Base-by-base conservation (phyloP, 306 rosid species). In the Lablab purpureus region DNA sequence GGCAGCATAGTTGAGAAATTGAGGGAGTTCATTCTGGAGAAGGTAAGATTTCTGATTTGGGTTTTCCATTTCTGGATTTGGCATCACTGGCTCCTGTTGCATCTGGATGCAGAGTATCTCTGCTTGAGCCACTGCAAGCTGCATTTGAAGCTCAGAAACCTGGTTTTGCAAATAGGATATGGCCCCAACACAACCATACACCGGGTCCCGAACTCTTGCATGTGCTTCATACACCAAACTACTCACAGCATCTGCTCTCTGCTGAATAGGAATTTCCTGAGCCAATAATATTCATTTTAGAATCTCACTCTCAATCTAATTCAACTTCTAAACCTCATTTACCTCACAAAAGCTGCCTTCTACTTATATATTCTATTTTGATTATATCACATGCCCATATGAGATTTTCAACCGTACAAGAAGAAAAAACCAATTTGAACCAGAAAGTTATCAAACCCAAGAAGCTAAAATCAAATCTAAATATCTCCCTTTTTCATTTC, bases 111-210 rank as follows among this genome's bases (percentile, higher is more conserved):
- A 91, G 28, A 92, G 90, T 17, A 95, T 91, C 87, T 95, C 98
- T 3, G 99, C 94, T 36, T 95, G 97, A 28, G 96, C 99, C 56
- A 92, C 88, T 0, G 99, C 97, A 23, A 95, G 93, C 80, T 95
- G 97, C 99, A 92, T 95, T 75, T 95, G 96, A 14, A 95, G 92
- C 84, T 95, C 91, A 2, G 96, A 86, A 7, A 92, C 97, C 46
- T 95, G 94, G 85, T 87, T 91, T 66, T 95, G 99, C 59, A 95
- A 77, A 71, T 75, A 85, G 0, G 97, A 92, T 43, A 95, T 92
- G 65, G 89, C 98, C 51, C 99, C 98, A 21, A 92, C 99, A 37
- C 99, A 91, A 1, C 99, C 99, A 22, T 92, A 94, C 51, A 94
- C 97, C 0, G 98, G 98, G 84, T 94, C 97, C 13, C 94, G 37